A percentile compares a stretch with the other conserved stretches of the same genome.
phyloP scores from a whole-genome alignment of 257 asterid genomes.

The Fraxinus pennsylvanica region DNA sequence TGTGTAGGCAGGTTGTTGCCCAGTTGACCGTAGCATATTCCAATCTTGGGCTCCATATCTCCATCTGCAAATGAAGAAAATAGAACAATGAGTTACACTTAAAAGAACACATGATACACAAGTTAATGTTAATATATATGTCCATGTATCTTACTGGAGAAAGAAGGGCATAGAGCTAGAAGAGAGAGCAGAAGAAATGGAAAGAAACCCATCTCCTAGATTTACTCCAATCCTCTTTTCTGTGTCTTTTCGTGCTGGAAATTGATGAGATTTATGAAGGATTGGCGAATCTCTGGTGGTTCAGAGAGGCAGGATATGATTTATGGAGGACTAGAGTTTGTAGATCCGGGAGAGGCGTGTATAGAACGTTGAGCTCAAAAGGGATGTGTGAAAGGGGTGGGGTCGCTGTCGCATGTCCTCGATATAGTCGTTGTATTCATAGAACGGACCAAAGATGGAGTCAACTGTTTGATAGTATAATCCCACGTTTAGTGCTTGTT shows the following conservation, averaged over 20 bases:
- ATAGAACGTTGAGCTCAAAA: slow-evolving; percentile 28
- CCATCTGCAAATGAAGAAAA: slow-evolving; percentile 45
- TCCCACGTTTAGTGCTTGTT: too few species aligned
- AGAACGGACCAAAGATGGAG: not conserved
- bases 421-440: too few species aligned
- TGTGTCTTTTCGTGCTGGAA: not conserved
- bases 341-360: slow-evolving; percentile 16
- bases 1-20: slow-evolving; percentile 81
- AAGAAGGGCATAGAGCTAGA: slow-evolving; percentile 27
- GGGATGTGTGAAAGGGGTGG: not conserved
- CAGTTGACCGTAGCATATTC: slow-evolving; percentile 91
- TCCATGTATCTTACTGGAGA: slow-evolving; percentile 31
- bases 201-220: slow-evolving; percentile 27
- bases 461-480: not conserved
- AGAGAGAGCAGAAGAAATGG: slow-evolving; percentile 29
- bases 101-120: not conserved
- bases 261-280: not conserved
- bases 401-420: not conserved
- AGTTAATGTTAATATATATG: not conserved
- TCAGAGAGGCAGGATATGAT: not conserved
- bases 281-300: not conserved
- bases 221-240: not conserved
- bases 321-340: not conserved
- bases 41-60: slow-evolving; percentile 49
- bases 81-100: not conserved